Evolutionary conservation across 257 asterid genomes (phyloP).

Genomic region (Ajuga chamaepitys): DNA sequence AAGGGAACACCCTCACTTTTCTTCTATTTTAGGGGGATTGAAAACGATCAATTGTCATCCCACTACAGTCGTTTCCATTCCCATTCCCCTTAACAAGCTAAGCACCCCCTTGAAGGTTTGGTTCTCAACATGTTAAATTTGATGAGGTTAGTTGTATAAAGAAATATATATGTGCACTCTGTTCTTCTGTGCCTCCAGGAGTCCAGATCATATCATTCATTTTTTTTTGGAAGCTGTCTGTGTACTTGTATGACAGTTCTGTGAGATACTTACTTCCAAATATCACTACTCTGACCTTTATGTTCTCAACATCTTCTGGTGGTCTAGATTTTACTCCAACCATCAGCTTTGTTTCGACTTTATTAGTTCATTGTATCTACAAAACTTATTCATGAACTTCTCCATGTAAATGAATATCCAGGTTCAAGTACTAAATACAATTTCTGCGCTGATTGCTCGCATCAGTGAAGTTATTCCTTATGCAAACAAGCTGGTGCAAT

Average conservation of each 20-base stretch:
- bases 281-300: neutral
- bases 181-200: neutral
- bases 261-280: neutral
- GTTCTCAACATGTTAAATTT: neutral
- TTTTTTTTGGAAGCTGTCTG: neutral
- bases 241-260: neutral
- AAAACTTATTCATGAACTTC: neutral
- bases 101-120: neutral
- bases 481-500: constrained; percentile 73
- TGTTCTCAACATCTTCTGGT: constrained; percentile 6
- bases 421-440: constrained; percentile 93
- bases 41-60: too few species aligned
- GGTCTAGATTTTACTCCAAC: constrained; percentile 1
- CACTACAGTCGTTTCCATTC: too few species aligned
- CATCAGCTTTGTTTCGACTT: neutral
- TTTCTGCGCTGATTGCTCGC: constrained; percentile 75
- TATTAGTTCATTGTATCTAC: neutral
- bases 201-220: neutral
- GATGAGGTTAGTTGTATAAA: neutral
- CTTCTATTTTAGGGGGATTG: too few species aligned
- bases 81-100: too few species aligned
- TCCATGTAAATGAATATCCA: constrained; percentile 29
- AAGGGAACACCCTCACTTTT: too few species aligned
- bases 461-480: constrained; percentile 64
- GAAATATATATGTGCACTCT: neutral